Conservation (phyloP, 352 stramenopile species). For the Phytopythium aichiense region DNA sequence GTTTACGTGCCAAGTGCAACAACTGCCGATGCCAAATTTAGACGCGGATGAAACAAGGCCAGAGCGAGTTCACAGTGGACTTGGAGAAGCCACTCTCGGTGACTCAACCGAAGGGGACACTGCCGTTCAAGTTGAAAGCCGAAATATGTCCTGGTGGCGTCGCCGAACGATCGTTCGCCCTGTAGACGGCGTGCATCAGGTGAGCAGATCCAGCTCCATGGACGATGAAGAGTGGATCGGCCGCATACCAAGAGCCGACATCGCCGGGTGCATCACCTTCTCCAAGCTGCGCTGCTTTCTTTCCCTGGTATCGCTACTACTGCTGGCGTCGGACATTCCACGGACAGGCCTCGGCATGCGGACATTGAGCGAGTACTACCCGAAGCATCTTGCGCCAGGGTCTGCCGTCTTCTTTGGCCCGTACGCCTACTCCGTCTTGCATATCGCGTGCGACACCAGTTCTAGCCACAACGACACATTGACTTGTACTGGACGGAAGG, state of each 20-base stretch:
- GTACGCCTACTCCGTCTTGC: slow-evolving; percentile 28
- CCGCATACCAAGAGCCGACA: slow-evolving; percentile 12
- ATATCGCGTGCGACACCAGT: slow-evolving; percentile 13
- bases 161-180: background rate
- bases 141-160: background rate
- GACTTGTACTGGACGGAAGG: slow-evolving; percentile 10
- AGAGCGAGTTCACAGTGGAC: too few species aligned
- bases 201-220: background rate
- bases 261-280: slow-evolving; percentile 16
- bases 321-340: slow-evolving; percentile 33
- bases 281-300: slow-evolving; percentile 18
- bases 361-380: slow-evolving; percentile 13
- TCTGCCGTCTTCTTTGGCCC: slow-evolving; percentile 24
- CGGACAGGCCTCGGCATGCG: slow-evolving; percentile 26
- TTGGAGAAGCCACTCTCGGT: too few species aligned
- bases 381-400: slow-evolving; percentile 10
- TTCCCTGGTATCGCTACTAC: slow-evolving; percentile 17
- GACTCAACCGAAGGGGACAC: too few species aligned
- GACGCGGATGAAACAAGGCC: too few species aligned
- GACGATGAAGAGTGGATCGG: background rate
- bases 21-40: too few species aligned
- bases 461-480: background rate
- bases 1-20: too few species aligned
- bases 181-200: background rate
- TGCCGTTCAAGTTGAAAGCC: background rate